Conservation (phyloP, 371 early-diverging fungal species). For the Haplosporangium sp. region DNA sequence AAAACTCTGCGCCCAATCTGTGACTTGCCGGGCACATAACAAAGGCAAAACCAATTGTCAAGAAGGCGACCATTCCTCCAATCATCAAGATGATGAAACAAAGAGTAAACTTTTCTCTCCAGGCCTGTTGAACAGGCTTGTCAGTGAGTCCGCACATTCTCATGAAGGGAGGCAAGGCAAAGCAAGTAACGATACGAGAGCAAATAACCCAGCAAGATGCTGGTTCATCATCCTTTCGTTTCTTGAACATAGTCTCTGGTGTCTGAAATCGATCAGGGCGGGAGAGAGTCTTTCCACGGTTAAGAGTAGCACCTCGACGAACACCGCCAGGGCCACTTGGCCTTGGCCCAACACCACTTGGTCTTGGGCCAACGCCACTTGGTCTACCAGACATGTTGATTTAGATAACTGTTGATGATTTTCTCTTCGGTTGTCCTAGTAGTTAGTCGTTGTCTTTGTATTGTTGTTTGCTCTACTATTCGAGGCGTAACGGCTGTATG, state of each 20-base stretch:
- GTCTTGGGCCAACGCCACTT: constrained; percentile 19
- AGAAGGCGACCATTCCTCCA: constrained; percentile 71
- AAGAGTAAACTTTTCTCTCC: constrained; percentile 93
- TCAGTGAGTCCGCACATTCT: constrained; percentile 46
- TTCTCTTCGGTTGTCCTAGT: not conserved
- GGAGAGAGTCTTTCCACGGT: constrained; percentile 81
- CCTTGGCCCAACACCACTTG: constrained; percentile 38
- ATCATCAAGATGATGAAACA: constrained; percentile 77
- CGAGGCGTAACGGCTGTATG: constrained; percentile 1
- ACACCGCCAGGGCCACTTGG: not conserved
- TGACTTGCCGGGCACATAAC: constrained; percentile 64
- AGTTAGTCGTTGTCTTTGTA: not conserved
- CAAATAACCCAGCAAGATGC: constrained; percentile 83
- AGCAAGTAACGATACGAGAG: constrained; percentile 81
- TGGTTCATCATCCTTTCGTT: constrained; percentile 65
- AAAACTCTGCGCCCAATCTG: constrained; percentile 32
- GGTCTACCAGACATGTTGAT: constrained; percentile 49
- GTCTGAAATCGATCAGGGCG: constrained; percentile 82
- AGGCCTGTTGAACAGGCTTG: constrained; percentile 73
- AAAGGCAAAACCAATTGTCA: constrained; percentile 69
- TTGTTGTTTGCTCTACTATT: constrained; percentile 2
- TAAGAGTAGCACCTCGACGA: constrained; percentile 58
- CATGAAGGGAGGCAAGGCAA: constrained; percentile 78
- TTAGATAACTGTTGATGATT: not conserved
- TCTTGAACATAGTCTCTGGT: constrained; percentile 77